Conservation (phyloP, 1,284 basidiomycete species). For the Ceratorhiza oryzae-sativae region DNA sequence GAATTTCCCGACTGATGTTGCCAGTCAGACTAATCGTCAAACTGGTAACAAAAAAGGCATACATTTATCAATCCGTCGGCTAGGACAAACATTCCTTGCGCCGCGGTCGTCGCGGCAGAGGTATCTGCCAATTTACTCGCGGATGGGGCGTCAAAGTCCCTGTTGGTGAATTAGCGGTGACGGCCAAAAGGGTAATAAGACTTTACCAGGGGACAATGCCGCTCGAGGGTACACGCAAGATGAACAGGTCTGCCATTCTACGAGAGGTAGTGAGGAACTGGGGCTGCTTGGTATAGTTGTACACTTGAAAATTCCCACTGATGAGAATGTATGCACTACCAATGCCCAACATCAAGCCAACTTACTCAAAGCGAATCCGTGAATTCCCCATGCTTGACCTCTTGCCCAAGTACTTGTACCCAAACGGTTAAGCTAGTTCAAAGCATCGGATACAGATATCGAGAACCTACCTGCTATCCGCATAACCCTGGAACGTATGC, state of each 20-base stretch:
- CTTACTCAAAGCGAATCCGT: constrained; percentile 72
- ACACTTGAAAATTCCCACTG: neutral
- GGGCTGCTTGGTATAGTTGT: neutral
- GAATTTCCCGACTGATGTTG: constrained; percentile 49
- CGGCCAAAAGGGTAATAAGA: neutral
- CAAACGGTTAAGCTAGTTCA: neutral
- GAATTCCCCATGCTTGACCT: constrained; percentile 69
- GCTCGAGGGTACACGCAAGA: constrained; percentile 59
- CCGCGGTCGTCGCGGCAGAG: constrained; percentile 68
- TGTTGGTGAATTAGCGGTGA: constrained; percentile 45
- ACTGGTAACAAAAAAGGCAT: neutral
- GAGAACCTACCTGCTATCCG: constrained; percentile 57
- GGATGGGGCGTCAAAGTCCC: constrained; percentile 73
- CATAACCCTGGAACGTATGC: constrained; percentile 67
- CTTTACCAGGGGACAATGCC: constrained; percentile 67
- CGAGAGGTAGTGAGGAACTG: constrained; percentile 49
- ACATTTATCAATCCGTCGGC: constrained; percentile 56
- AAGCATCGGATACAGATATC: too few species aligned
- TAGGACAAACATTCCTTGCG: constrained; percentile 64
- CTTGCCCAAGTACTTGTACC: constrained; percentile 70
- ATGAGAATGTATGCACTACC: neutral
- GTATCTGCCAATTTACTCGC: constrained; percentile 67
- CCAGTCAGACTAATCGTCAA: neutral
- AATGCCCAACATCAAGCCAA: constrained; percentile 10
- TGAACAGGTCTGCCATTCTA: constrained; percentile 64